Evolutionary conservation across 768 basidiomycete species (phyloP).

Genomic region (Tricholoma matsutake): DNA sequence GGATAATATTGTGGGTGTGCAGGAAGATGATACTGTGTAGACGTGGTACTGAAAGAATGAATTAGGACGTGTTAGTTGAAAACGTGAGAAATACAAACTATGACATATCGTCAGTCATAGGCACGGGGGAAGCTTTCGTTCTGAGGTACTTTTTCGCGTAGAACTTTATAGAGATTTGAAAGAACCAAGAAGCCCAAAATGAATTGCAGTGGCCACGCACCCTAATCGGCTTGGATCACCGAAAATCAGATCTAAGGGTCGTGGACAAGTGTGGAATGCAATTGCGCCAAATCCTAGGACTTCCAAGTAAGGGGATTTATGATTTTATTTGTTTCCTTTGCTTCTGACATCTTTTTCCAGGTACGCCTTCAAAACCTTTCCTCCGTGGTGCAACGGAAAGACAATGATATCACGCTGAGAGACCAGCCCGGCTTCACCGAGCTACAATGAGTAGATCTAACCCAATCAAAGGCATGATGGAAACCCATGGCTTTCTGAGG

Average conservation of each 20-base stretch:
- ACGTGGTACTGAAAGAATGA: constrained; percentile 28
- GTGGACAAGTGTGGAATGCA: constrained; percentile 43
- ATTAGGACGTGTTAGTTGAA: constrained; percentile 18
- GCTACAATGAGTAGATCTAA: not conserved
- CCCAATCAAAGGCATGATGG: not conserved
- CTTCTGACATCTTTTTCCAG: constrained; percentile 38
- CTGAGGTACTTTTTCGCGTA: constrained; percentile 38
- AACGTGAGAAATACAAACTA: constrained; percentile 41
- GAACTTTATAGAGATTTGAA: constrained; percentile 49
- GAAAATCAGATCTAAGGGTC: constrained; percentile 75
- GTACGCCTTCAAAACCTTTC: constrained; percentile 30
- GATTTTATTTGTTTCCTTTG: constrained; percentile 37
- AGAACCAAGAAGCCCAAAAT: constrained; percentile 38
- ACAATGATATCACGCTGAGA: not conserved
- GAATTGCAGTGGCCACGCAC: constrained; percentile 39
- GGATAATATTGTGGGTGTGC: constrained; percentile 39
- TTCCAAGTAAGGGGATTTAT: constrained; percentile 41
- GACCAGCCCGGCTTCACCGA: not conserved
- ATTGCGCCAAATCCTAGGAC: constrained; percentile 41
- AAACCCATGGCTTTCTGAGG: not conserved
- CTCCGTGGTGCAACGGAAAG: constrained; percentile 18
- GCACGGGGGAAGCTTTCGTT: constrained; percentile 32
- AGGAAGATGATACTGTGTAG: constrained; percentile 38
- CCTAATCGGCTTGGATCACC: constrained; percentile 53
- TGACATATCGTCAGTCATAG: constrained; percentile 51